Conservation (phyloP, 2,329 filamentous ascomycete species). For the Curvularia eragrostidis region DNA sequence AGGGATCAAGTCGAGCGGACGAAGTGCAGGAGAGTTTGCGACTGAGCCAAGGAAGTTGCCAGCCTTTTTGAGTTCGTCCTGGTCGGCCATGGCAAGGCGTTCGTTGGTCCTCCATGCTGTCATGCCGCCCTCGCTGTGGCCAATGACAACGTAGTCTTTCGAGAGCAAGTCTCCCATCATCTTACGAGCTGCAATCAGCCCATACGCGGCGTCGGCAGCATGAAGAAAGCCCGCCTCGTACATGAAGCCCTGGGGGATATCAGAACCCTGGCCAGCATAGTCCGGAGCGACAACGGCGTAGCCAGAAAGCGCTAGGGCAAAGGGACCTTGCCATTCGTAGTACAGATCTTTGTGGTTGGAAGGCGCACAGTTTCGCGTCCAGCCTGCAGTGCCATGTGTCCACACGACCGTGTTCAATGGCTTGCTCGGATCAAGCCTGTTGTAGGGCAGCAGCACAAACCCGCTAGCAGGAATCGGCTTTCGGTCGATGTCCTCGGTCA, state of each 20-base stretch:
- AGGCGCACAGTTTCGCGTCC: constrained; percentile 12
- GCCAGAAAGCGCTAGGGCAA: constrained; percentile 23
- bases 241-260: constrained; percentile 24
- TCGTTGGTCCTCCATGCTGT: constrained; percentile 33
- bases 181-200: constrained; percentile 28
- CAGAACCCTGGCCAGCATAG: constrained; percentile 19
- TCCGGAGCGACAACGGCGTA: constrained; percentile 33
- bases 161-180: constrained; percentile 26
- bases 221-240: constrained; percentile 31
- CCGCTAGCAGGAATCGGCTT: constrained; percentile 30
- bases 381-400: constrained; percentile 29
- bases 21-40: constrained; percentile 31
- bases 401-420: constrained; percentile 27
- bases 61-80: constrained; percentile 24
- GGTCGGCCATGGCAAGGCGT: constrained; percentile 29
- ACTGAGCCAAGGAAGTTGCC: constrained; percentile 31
- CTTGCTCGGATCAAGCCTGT: constrained; percentile 18
- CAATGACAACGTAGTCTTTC: constrained; percentile 28
- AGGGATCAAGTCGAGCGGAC: constrained; percentile 29
- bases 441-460: constrained; percentile 30
- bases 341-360: constrained; percentile 31
- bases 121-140: constrained; percentile 35
- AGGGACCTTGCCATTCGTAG: constrained; percentile 32
- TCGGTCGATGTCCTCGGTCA: constrained; percentile 31
- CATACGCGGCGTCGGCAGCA: constrained; percentile 29